Base-by-base conservation (phyloP, 805 yeast genomes). In the Yarrowia sp. region DNA sequence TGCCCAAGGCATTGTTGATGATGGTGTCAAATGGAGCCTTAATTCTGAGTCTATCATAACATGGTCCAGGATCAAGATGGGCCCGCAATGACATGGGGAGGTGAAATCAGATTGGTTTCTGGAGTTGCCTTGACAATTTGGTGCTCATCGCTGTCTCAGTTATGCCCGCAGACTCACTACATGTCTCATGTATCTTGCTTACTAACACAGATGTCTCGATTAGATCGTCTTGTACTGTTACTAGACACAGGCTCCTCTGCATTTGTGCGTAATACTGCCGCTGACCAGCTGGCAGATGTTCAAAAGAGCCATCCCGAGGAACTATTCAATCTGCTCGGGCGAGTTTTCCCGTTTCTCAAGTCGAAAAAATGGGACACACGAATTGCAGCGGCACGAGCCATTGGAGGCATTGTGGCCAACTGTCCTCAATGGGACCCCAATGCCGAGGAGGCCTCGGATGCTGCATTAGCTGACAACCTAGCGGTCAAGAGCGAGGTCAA, bases 271-370 rank as follows among this genome's bases (percentile, higher is more conserved):
- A 91, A 90, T 72, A 90, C 97, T 10, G 99, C 99, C 0, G 98
- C 98, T 1, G 97, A 93, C 72, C 99, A 95, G 77, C 80, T 95
- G 69, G 90, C 97, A 5, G 98, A 93, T 69, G 81, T 96, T 40
- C 98, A 97, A 28, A 89, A 89, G 74, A 88, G 89, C 46, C 98
- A 95, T 72, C 97, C 98, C 0, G 98, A 93, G 72, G 98, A 95
- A 71, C 84, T 90, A 21, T 80, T 91, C 62, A 88, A 88, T 66
- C 78, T 95, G 44, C 77, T 95, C 35, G 90, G 96, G 16, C 81
- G 98, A 66, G 96, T 95, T 0, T 90, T 92, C 70, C 98, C 99
- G 0, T 95, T 86, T 73, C 80, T 95, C 66, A 83, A 85, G 71
- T 85, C 91, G 26, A 82, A 80, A 66, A 91, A 87, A 76, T 95